Base-by-base conservation (phyloP, 2,329 filamentous ascomycete species). In the Penicillium sp. region DNA sequence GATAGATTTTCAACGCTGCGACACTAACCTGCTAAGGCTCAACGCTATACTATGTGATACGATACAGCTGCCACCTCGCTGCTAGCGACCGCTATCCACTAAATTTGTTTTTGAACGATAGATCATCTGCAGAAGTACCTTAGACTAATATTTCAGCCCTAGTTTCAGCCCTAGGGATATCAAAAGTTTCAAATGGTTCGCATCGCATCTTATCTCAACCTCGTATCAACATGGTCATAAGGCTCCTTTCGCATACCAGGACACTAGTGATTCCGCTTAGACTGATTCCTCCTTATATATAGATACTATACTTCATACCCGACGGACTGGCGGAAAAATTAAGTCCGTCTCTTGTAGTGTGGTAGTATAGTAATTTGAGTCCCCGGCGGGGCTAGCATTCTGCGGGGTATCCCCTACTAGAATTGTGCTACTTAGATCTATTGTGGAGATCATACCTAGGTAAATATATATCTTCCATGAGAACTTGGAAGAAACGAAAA, bases 241-340 rank as follows among this genome's bases (percentile, higher is more conserved):
- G 6, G 21, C 19, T 24, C 5, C 34, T 23, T 40, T 40, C 13
- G 21, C 37, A 40, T 28, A 10, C 24, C 24, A 28, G 24, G 24
- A n/a, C 24, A 28, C 24, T 5, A 28, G 24, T 5, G 10, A 28
- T 28, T 28, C 24, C 24, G 24, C 24, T 28, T 10, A 28, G 24
- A 28, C 10, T n/a, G n/a, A n/a, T n/a, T n/a, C n/a, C n/a, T n/a
- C n/a, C n/a, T n/a, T n/a, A n/a, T n/a, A n/a, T n/a, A n/a, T n/a
- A n/a, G n/a, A n/a, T n/a, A n/a, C n/a, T n/a, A n/a, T n/a, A n/a
- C n/a, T n/a, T n/a, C n/a, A n/a, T n/a, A n/a, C n/a, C n/a, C n/a
- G n/a, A n/a, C n/a, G n/a, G 13, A 18, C 48, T 37, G 52, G 51
- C 43, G 59, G 57, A 54, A 54, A 58, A 60, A 55, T 56, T 19